Evolutionary conservation across 2,329 filamentous ascomycete species (phyloP), one percentile per base, ranked within the genome.

Genomic region (Tolypocladium paradoxum): DNA sequence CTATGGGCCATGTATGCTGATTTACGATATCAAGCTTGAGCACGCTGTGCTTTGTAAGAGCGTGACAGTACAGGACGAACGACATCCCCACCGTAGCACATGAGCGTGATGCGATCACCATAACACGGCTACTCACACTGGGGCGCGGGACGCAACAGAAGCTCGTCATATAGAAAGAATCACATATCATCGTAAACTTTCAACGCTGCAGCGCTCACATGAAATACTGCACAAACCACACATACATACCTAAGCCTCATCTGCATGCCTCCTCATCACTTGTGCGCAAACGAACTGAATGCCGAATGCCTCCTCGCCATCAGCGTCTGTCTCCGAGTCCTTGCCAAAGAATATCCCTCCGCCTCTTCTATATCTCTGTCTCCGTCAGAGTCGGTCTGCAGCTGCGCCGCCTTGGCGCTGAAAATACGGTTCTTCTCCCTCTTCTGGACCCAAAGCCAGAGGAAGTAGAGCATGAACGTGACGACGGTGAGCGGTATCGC

Each of bases 401-500:
- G 49, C 16, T 18, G 34, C 35, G 22, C 38, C 27, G 16, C 29
- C 24, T 49, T 29, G 31, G 36, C 33, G 34, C 53, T 29, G 6
- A 56, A 50, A 38, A 56, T 55, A 34, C 53, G 53, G 48, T 55
- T 54, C 33, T 55, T 50, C 38, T 60, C 55, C n/a, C 56, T 53
- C 54, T 63, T 64, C 35, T 66, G 65, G 50, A 64, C 61, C 53
- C 60, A 61, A 47, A 70, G 59, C 65, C 63, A 69, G 31, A 60
- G 43, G 38, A 66, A 65, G 53, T 71, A 73, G 14, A 70, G 54
- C 8, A 62, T 34, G 54, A 72, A 73, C 0, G 66, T 69, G 4
- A 62, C 37, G 0, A 65, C 36, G 0, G 70, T 73, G 46, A 73
- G 60, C 6, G 69, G 69, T n/a, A 70, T 62, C 3, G 70, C 70